phyloP scores from a whole-genome alignment of 140 eudicot genomes.

The Flaveria floridana region DNA sequence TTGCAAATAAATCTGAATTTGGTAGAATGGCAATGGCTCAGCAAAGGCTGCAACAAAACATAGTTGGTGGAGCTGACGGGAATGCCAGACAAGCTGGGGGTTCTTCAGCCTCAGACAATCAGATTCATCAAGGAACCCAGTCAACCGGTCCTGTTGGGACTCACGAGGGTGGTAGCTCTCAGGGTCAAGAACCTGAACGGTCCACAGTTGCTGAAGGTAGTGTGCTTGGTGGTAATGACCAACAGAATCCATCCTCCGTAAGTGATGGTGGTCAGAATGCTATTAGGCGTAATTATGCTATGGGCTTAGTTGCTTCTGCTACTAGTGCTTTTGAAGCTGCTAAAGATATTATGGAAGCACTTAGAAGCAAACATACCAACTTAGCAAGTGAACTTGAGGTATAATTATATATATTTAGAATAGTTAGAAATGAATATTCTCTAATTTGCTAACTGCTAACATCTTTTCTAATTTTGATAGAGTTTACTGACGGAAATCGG shows the following conservation, averaged over 20 bases:
- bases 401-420: neutral
- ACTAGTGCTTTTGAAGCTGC: slow-evolving; percentile 99
- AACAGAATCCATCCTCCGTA: slow-evolving; percentile 54
- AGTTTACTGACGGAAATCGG: slow-evolving; percentile 92
- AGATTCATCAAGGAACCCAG: slow-evolving; percentile 69
- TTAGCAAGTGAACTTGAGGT: slow-evolving; percentile 99
- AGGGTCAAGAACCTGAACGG: slow-evolving; percentile 83
- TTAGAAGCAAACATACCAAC: slow-evolving; percentile 92
- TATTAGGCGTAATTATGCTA: slow-evolving; percentile 74
- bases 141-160: slow-evolving; percentile 58
- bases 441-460: neutral
- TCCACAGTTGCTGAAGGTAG: slow-evolving; percentile 56
- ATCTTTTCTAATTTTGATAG: slow-evolving; percentile 43
- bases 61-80: slow-evolving; percentile 61
- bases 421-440: neutral
- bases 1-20: slow-evolving; percentile 86
- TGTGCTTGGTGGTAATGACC: slow-evolving; percentile 64
- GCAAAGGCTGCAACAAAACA: slow-evolving; percentile 93
- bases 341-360: slow-evolving; percentile 98
- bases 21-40: slow-evolving; percentile 98
- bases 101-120: slow-evolving; percentile 63
- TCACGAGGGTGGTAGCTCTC: slow-evolving; percentile 70
- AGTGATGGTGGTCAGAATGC: slow-evolving; percentile 77
- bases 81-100: slow-evolving; percentile 64
- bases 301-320: slow-evolving; percentile 88